phyloP scores from a whole-genome alignment of 345 rosid genomes.

The Salix koriyanagi region DNA sequence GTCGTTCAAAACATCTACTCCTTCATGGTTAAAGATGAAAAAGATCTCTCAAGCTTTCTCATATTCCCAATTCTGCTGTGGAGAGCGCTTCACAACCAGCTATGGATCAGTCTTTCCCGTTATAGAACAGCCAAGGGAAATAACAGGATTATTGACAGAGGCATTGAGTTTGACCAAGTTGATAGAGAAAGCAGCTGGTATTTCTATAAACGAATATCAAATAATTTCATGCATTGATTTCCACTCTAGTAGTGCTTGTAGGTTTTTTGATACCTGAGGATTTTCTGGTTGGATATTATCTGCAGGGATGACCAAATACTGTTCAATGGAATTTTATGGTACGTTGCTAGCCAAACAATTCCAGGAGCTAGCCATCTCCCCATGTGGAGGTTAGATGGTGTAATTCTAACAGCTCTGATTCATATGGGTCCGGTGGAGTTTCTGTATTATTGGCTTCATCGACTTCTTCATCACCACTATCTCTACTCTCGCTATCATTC shows the following conservation, averaged over 20 bases:
- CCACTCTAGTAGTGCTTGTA: too few relatives aligned
- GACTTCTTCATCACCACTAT: conserved; percentile 72
- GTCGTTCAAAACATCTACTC: conserved; percentile 29
- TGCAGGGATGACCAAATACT: conserved; percentile 77
- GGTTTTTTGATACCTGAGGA: not conserved
- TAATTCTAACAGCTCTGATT: conserved; percentile 37
- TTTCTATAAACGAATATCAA: not conserved
- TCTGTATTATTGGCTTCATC: conserved; percentile 75
- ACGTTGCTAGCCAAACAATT: conserved; percentile 10
- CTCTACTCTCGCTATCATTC: conserved; percentile 89
- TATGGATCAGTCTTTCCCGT: conserved; percentile 65
- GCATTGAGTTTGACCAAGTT: conserved; percentile 74
- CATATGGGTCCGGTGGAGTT: conserved; percentile 81
- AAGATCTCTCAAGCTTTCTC: conserved; percentile 31
- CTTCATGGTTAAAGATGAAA: conserved; percentile 20
- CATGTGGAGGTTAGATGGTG: conserved; percentile 57
- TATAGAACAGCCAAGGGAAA: conserved; percentile 55
- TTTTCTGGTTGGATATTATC: not conserved
- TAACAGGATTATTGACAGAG: conserved; percentile 54
- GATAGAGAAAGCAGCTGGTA: conserved; percentile 62
- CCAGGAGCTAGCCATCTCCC: conserved; percentile 42
- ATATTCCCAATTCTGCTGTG: conserved; percentile 39
- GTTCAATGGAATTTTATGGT: conserved; percentile 48
- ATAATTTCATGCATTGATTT: too few relatives aligned
- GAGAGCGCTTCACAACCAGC: conserved; percentile 63